phyloP scores from a whole-genome alignment of 768 basidiomycete genomes.

The Rhodocollybia butyracea region DNA sequence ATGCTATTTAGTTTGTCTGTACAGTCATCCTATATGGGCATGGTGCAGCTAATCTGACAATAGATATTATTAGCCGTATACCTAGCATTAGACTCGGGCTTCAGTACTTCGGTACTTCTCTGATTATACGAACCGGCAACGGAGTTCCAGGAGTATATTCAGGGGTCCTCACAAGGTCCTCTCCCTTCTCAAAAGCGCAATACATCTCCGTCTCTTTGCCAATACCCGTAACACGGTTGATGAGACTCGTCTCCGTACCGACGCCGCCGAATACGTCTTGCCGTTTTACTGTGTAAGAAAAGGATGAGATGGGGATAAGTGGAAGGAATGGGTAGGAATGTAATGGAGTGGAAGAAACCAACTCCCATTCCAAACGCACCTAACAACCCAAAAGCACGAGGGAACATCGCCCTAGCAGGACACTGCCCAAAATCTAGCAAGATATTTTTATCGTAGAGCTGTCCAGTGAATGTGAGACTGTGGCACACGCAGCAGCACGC shows the following conservation, averaged over 20 bases:
- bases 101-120: too few species aligned
- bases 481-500: constrained; percentile 64
- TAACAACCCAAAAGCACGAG: constrained; percentile 64
- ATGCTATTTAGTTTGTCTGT: too few species aligned
- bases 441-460: constrained; percentile 73
- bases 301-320: neutral
- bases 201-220: constrained; percentile 57
- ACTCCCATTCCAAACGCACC: too few species aligned
- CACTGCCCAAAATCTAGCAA: constrained; percentile 81
- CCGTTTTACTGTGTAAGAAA: constrained; percentile 41
- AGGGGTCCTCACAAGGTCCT: too few species aligned
- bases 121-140: too few species aligned
- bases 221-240: constrained; percentile 65
- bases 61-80: too few species aligned
- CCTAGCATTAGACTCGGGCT: too few species aligned
- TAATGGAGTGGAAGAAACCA: too few species aligned
- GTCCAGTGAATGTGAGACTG: constrained; percentile 52
- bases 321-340: neutral
- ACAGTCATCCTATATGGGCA: too few species aligned
- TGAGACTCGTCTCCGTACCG: constrained; percentile 56
- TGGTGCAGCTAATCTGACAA: too few species aligned
- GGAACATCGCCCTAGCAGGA: constrained; percentile 76
- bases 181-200: constrained; percentile 65
- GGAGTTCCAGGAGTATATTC: too few species aligned
- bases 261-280: constrained; percentile 76